A percentile compares a stretch with the other conserved stretches of the same genome.
phyloP scores from a whole-genome alignment of 371 early-diverging fungal genomes.

The Mortierella sp. region DNA sequence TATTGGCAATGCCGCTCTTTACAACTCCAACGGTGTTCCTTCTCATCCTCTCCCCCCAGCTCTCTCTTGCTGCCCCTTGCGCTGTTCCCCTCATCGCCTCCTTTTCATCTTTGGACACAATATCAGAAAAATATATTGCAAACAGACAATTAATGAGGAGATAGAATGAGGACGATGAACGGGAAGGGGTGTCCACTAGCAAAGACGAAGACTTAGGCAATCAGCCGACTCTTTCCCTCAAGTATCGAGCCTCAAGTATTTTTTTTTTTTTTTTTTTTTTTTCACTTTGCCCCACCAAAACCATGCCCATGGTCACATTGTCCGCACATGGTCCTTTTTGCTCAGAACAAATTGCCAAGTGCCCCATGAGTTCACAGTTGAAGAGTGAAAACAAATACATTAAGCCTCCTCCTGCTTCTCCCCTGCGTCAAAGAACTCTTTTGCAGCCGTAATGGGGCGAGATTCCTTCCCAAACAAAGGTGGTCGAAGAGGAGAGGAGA shows the following conservation, averaged over 20 bases:
- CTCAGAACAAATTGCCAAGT: not conserved
- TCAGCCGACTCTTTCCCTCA: not conserved
- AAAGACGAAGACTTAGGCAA: not conserved
- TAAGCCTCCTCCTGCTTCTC: not conserved
- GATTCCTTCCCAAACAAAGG: not conserved
- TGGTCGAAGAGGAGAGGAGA: no score
- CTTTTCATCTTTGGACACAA: not conserved
- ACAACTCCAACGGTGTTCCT: not conserved
- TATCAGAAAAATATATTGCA: not conserved
- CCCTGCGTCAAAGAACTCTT: not conserved
- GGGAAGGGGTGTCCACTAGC: not conserved
- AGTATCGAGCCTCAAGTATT: not conserved
- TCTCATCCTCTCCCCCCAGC: not conserved
- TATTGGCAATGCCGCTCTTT: not conserved
- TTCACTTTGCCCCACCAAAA: slow-evolving; percentile 2
- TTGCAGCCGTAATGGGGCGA: not conserved
- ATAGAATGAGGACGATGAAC: not conserved
- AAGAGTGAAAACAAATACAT: not conserved
- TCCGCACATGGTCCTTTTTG: not conserved
- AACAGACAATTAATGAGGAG: not conserved
- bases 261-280: not conserved
- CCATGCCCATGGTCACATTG: slow-evolving; percentile 5
- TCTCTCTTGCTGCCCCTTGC: not conserved
- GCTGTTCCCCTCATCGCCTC: not conserved
- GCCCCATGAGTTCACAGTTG: not conserved